These are phyloP conservation scores for Ogataea salicorniae DNA, from an alignment of 805 yeast species.

Conservation along the genomic window DNA sequence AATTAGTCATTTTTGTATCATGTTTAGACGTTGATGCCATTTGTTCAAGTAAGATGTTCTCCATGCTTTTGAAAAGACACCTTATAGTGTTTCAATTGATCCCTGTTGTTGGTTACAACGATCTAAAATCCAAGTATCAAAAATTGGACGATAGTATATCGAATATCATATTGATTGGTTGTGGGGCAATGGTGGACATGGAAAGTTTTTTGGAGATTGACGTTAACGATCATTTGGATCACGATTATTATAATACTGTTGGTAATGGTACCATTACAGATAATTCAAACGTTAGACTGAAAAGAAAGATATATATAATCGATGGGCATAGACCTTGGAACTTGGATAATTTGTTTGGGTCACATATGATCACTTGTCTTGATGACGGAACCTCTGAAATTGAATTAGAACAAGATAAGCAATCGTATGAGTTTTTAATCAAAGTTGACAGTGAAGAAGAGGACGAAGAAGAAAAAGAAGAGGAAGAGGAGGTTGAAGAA, in stretches of 20 bases:
- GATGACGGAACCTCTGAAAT: conserved; percentile 79
- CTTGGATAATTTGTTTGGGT: conserved; percentile 84
- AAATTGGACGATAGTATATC: conserved; percentile 69
- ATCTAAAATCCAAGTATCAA: conserved; percentile 57
- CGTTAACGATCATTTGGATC: conserved; percentile 43
- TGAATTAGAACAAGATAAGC: conserved; percentile 48
- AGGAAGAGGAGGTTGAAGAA: conserved; percentile 27
- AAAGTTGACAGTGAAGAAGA: conserved; percentile 34
- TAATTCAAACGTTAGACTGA: conserved; percentile 30
- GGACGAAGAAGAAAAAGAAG: conserved; percentile 33
- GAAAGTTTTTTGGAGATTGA: conserved; percentile 68
- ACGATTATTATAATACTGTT: conserved; percentile 19
- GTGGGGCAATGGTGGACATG: conserved; percentile 89
- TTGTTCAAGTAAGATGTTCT: conserved; percentile 78
- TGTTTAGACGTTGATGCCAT: conserved; percentile 88
- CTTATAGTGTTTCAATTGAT: conserved; percentile 81
- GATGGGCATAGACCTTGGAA: conserved; percentile 98
- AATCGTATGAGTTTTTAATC: conserved; percentile 55
- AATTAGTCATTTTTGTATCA: conserved; percentile 80
- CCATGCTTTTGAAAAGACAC: conserved; percentile 67
- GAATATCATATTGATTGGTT: conserved; percentile 78
- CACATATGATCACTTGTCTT: conserved; percentile 68
- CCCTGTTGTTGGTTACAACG: conserved; percentile 90
- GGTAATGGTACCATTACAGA: conserved; percentile 19
- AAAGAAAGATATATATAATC: conserved; percentile 67